A percentile compares a stretch with the other conserved stretches of the same genome.
Evolutionary conservation across 192 early-diverging fungal species (phyloP).

Genomic region (Mortierella hygrophila): DNA sequence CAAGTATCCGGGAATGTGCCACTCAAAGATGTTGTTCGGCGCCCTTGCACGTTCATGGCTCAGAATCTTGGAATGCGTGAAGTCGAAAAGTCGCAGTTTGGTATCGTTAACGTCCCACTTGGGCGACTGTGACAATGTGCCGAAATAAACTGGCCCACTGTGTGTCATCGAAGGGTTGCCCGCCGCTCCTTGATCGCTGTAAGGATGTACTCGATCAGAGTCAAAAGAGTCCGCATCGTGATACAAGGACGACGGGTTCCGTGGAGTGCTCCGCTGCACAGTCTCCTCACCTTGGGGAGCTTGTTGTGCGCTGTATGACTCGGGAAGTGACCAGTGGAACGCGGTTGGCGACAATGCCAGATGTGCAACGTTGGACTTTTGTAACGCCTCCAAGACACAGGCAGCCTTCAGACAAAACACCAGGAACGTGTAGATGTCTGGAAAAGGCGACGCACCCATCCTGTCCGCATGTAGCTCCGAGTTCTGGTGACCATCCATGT

Average conservation of each 20-base stretch:
- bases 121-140: not conserved
- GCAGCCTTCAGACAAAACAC: conserved; percentile 49
- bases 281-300: not conserved
- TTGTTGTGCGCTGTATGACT: not conserved
- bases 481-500: conserved; percentile 35
- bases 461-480: not conserved
- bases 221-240: not conserved
- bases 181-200: not conserved
- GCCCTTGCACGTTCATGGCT: conserved; percentile 51
- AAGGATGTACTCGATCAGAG: not conserved
- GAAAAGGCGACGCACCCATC: conserved; percentile 21
- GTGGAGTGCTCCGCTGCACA: not conserved
- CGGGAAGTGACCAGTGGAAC: conserved; percentile 35
- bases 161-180: not conserved
- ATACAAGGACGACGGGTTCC: conserved; percentile 28
- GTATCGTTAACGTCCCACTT: conserved; percentile 39
- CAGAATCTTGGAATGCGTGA: conserved; percentile 48
- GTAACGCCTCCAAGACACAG: conserved; percentile 33
- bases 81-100: conserved; percentile 42
- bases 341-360: conserved; percentile 43
- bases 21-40: conserved; percentile 49
- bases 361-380: conserved; percentile 43
- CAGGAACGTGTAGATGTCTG: conserved; percentile 33
- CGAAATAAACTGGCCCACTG: not conserved
- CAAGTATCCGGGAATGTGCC: conserved; percentile 48